phyloP scores from a whole-genome alignment of 805 yeast genomes.

The Teunomyces gatunensis region DNA sequence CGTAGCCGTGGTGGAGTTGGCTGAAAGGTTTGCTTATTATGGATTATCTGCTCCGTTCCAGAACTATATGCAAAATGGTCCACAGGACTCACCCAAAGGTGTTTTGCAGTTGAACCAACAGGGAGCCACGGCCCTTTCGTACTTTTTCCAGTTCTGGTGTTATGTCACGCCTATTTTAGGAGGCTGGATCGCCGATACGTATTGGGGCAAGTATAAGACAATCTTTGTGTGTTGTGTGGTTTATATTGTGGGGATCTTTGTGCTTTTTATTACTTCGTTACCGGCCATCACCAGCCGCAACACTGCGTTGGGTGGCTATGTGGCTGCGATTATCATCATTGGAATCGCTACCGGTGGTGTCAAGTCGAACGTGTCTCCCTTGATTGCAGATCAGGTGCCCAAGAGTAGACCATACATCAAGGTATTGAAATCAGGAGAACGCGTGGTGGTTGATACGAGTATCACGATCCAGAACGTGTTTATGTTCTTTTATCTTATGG shows the following conservation, averaged over 20 bases:
- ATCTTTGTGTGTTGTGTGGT: slow-evolving; percentile 58
- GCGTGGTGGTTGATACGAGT: slow-evolving; percentile 53
- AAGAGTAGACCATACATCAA: slow-evolving; percentile 35
- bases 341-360: slow-evolving; percentile 82
- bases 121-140: slow-evolving; percentile 68
- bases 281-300: slow-evolving; percentile 52
- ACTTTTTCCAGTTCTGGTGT: slow-evolving; percentile 78
- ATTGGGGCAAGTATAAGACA: slow-evolving; percentile 67
- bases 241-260: slow-evolving; percentile 59
- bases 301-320: slow-evolving; percentile 61
- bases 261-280: slow-evolving; percentile 66
- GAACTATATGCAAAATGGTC: slow-evolving; percentile 67
- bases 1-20: slow-evolving; percentile 68
- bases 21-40: slow-evolving; percentile 79
- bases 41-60: slow-evolving; percentile 74
- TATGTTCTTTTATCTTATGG: slow-evolving; percentile 71
- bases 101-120: slow-evolving; percentile 57
- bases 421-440: slow-evolving; percentile 35
- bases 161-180: slow-evolving; percentile 76
- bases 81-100: slow-evolving; percentile 42
- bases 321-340: slow-evolving; percentile 52
- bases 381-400: slow-evolving; percentile 56
- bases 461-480: slow-evolving; percentile 70
- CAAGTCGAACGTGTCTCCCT: slow-evolving; percentile 71
- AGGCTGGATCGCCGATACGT: slow-evolving; percentile 71